These are phyloP conservation scores for Aspergillus campestris DNA, from an alignment of 495 filamentous ascomycete genomes.

Conservation along the genomic window DNA sequence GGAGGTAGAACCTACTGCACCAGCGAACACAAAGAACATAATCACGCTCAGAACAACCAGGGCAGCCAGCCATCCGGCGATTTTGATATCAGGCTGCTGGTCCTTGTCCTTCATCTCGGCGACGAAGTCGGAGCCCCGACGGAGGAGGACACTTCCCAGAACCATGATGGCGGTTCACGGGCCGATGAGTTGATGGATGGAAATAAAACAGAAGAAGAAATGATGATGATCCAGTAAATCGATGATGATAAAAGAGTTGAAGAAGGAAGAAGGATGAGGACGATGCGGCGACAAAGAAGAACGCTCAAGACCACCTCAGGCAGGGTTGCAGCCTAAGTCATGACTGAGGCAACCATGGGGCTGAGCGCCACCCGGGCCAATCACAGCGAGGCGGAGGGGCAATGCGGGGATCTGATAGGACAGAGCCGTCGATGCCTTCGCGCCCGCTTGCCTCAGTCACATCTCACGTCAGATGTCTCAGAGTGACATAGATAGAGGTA, in stretches of 20 bases:
- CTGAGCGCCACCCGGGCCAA: neutral
- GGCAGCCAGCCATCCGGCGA: conserved; percentile 14
- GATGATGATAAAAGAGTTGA: neutral
- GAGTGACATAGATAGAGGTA: too few relatives aligned
- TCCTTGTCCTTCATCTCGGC: conserved; percentile 5
- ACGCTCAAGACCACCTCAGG: neutral
- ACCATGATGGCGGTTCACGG: conserved; percentile 11
- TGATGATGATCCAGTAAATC: neutral
- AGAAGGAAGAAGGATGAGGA: conserved; percentile 1
- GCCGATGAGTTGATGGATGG: neutral
- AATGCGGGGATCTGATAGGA: too few relatives aligned
- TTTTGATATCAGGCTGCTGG: conserved; percentile 11
- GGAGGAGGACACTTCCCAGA: conserved; percentile 18
- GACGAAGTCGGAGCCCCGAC: conserved; percentile 21
- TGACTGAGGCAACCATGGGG: conserved; percentile 1
- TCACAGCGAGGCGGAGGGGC: too few relatives aligned
- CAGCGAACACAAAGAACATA: conserved; percentile 10
- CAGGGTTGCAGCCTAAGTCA: neutral
- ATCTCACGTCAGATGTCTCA: too few relatives aligned
- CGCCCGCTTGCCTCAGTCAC: too few relatives aligned
- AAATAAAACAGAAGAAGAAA: neutral
- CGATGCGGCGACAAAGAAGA: neutral
- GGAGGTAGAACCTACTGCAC: too few relatives aligned
- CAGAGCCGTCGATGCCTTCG: too few relatives aligned
- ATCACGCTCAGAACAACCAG: conserved; percentile 12